Base-by-base conservation (phyloP, 2,329 filamentous ascomycete genomes). In the Catunica adiposa region DNA sequence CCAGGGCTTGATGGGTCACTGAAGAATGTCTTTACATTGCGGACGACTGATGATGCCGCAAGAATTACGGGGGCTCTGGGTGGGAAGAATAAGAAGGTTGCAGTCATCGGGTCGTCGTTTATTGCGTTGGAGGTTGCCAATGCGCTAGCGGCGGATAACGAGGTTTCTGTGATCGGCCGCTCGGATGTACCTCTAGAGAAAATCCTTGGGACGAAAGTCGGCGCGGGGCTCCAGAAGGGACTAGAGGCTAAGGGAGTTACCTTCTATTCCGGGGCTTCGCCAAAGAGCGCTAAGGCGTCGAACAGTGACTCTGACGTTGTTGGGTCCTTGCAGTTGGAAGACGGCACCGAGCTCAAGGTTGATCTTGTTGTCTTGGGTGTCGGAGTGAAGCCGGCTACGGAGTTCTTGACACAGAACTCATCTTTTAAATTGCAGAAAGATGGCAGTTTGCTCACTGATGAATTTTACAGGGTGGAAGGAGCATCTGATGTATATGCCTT, bases 81-180 rank as follows among this genome's bases (percentile, higher is more conserved):
- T 29, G 79, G 86, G 51, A 84, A 86, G 65, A 81, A 80, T 58
- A 96, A 95, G 76, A 96, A 95, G 68, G 81, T 98, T 61, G 88
- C 95, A 50, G 76, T 98, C 14, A 75, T 98, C 55, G 92, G 92
- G 42, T 90, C 85, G 58, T 94, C 88, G 0, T 98, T 98, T 69
- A 98, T 98, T 64, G 92, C 92, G 42, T 94, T 98, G 86, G 92
- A 98, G 69, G 79, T 94, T n/a, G 90, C 86, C 59, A 92, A 89
- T 60, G 83, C 94, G 0, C 82, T 84, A 0, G 70, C 78, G 47
- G 84, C 84, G 62, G 84, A 84, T 63, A 94, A 98, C 66, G 71
- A 82, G 7, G 89, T 98, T 15, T 84, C 84, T 6, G 80, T 97
- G 42, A 74, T 98, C 22, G 92, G 92, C 38, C 90, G 89, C 84